A percentile compares a stretch with the other conserved stretches of the same genome.
Evolutionary conservation across 139 green algal genomes (phyloP).

Genomic region (Deuterostichococcus epilithicus): DNA sequence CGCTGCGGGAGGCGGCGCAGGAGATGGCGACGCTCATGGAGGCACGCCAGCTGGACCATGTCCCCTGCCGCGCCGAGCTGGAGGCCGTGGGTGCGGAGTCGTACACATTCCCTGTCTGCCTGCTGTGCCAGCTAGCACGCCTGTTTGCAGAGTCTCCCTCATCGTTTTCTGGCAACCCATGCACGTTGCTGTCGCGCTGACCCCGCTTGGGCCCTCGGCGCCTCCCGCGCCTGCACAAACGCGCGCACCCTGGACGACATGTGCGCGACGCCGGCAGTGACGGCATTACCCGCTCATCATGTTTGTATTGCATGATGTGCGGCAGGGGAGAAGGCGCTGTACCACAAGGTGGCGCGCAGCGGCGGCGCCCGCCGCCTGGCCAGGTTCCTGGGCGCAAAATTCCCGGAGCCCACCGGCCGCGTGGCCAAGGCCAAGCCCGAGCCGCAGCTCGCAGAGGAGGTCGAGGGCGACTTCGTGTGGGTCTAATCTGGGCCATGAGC

Average conservation of each 20-base stretch:
- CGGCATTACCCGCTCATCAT: too few species aligned
- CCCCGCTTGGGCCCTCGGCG: too few species aligned
- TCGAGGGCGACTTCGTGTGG: background rate
- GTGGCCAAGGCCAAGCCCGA: background rate
- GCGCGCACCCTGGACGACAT: too few species aligned
- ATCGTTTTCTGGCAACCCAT: too few species aligned
- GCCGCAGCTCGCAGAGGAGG: background rate
- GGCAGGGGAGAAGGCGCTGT: background rate
- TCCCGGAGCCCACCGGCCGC: background rate
- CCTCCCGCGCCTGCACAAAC: too few species aligned
- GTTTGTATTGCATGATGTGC: too few species aligned
- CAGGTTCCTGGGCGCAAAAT: background rate
- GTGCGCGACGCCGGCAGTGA: too few species aligned
- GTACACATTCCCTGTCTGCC: too few species aligned
- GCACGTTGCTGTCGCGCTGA: too few species aligned
- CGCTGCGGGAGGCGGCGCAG: background rate
- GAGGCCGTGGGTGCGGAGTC: background rate
- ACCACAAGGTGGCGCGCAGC: background rate
- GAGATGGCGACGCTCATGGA: background rate
- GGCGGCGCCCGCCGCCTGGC: background rate
- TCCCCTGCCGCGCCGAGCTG: background rate
- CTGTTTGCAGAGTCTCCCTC: too few species aligned
- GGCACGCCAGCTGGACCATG: background rate
- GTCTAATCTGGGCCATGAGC: too few species aligned
- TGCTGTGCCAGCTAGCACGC: too few species aligned